Evolutionary conservation across 1,284 basidiomycete genomes (phyloP).

Genomic region (Malassezia caprae): DNA sequence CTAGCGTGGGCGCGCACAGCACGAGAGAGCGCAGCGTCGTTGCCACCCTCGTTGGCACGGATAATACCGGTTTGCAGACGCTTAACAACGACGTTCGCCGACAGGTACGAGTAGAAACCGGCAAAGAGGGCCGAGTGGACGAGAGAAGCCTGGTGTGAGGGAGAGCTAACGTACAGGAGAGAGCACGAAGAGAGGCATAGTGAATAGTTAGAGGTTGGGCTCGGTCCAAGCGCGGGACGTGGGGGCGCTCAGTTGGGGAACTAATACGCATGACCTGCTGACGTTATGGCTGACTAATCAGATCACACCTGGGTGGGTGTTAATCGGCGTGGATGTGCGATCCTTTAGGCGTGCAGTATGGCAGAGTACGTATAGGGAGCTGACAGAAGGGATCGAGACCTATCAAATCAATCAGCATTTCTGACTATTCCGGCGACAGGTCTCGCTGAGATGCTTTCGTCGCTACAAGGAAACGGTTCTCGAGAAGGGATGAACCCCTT

Average conservation of each 20-base stretch:
- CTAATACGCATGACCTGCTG: background rate
- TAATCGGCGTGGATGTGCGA: background rate
- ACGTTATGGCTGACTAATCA: background rate
- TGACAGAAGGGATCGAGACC: constrained; percentile 10
- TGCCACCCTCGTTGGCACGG: constrained; percentile 17
- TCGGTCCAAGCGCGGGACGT: background rate
- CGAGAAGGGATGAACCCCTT: background rate
- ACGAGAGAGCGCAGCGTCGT: background rate
- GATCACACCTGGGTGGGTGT: background rate
- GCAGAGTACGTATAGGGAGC: constrained; percentile 10
- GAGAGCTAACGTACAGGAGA: background rate
- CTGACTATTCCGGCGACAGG: constrained; percentile 1
- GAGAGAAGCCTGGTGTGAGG: constrained; percentile 34
- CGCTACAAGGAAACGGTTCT: background rate
- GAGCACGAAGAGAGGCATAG: constrained; percentile 48
- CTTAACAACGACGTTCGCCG: constrained; percentile 27
- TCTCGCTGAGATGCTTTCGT: constrained; percentile 7
- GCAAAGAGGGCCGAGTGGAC: constrained; percentile 46
- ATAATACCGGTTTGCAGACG: constrained; percentile 21
- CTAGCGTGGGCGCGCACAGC: constrained; percentile 40
- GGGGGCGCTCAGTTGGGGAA: background rate
- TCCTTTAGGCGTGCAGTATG: constrained; percentile 2
- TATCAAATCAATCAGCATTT: background rate
- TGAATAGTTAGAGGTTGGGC: background rate
- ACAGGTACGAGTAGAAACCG: constrained; percentile 42